These are phyloP conservation scores for Leishmania arabica DNA, from an alignment of 208 protist genomes.

Conservation along the genomic window DNA sequence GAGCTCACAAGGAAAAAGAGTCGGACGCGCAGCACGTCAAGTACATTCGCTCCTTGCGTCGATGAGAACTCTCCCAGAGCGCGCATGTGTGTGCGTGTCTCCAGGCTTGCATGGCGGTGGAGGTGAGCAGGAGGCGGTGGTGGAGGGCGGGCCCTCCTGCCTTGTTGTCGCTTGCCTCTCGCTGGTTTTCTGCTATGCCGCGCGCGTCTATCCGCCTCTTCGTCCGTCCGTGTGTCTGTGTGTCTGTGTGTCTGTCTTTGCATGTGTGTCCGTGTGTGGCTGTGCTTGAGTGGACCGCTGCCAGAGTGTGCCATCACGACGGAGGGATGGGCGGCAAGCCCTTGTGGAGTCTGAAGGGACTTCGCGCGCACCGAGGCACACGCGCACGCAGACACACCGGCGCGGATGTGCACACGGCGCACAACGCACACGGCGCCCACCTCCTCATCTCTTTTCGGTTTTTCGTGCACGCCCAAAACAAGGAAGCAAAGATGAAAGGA, in stretches of 20 bases:
- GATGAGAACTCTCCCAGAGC: neutral
- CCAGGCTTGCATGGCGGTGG: neutral
- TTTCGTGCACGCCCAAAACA: neutral
- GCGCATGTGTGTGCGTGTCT: neutral
- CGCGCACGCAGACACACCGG: neutral
- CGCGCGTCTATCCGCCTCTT: neutral
- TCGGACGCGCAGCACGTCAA: slow-evolving; percentile 33
- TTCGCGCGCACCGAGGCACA: neutral
- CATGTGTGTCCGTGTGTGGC: neutral
- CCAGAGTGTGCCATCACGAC: neutral
- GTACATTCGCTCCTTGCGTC: slow-evolving; percentile 29
- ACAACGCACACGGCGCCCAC: neutral
- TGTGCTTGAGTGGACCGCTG: neutral
- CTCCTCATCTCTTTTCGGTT: neutral
- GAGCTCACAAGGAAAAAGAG: slow-evolving; percentile 27
- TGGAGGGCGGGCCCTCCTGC: neutral
- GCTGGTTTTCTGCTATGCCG: slow-evolving; percentile 1
- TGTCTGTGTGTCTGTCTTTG: neutral
- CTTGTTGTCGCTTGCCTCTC: neutral
- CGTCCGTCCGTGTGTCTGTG: neutral
- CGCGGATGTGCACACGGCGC: neutral
- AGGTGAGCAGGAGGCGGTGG: neutral
- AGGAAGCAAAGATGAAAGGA: neutral
- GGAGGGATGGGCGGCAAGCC: neutral
- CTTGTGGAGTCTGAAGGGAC: no score